These are phyloP conservation scores for Thymus mandschuricus DNA, from an alignment of 257 asterid genomes.

Conservation along the genomic window DNA sequence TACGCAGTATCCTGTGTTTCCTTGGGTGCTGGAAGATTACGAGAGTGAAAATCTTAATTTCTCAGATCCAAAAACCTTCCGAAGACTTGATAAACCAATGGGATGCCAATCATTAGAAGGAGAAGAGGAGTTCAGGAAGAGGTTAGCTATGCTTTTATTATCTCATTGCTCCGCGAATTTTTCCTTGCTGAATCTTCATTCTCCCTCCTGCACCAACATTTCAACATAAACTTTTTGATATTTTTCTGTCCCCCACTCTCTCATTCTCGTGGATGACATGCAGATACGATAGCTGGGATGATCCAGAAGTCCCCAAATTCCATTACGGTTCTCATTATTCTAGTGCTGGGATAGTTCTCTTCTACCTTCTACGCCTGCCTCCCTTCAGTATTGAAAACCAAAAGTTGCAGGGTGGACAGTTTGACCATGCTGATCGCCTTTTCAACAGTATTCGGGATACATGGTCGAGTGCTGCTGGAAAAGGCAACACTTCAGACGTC, in stretches of 20 bases:
- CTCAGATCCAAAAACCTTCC: constrained; percentile 85
- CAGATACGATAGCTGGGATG: constrained; percentile 99
- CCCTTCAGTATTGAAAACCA: constrained; percentile 93
- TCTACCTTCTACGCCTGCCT: constrained; percentile 94
- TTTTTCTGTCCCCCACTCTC: not conserved
- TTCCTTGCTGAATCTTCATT: constrained; percentile 1
- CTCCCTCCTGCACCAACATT: too few species aligned
- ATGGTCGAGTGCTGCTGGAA: constrained; percentile 99
- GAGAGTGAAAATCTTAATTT: constrained; percentile 88
- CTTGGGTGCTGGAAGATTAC: constrained; percentile 97
- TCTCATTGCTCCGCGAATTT: not conserved
- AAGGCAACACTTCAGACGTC: constrained; percentile 96
- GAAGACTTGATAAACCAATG: constrained; percentile 92
- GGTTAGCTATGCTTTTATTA: constrained; percentile 50
- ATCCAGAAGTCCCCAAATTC: constrained; percentile 98
- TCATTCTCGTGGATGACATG: not conserved
- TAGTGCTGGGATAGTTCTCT: constrained; percentile 98
- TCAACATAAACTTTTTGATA: too few species aligned
- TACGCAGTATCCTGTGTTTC: constrained; percentile 99
- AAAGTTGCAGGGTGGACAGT: constrained; percentile 98
- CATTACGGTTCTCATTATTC: constrained; percentile 99
- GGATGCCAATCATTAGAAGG: constrained; percentile 98
- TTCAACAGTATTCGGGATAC: constrained; percentile 92
- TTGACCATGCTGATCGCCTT: constrained; percentile 99
- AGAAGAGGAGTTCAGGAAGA: constrained; percentile 93